Conservation (phyloP, 208 protist species). For the Crithidia bombi region DNA sequence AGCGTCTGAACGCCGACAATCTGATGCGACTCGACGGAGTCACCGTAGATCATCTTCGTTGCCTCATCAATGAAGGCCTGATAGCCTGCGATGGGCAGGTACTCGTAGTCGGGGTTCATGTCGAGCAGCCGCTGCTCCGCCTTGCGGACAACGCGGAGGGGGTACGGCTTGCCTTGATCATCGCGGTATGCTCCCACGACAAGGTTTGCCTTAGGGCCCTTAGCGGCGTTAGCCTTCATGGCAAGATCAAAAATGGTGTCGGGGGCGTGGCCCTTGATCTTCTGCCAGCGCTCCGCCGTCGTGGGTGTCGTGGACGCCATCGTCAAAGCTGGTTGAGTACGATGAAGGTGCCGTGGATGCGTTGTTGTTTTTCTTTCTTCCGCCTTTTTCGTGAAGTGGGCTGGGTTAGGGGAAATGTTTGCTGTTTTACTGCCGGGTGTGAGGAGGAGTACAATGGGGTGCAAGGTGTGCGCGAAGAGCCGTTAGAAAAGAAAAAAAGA, state of each 20-base stretch:
- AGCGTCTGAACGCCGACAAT: constrained; percentile 85
- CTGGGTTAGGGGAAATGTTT: too few relatives aligned
- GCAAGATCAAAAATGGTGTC: constrained; percentile 67
- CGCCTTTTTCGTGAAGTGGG: too few relatives aligned
- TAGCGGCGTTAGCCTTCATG: constrained; percentile 44
- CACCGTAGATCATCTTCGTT: constrained; percentile 15
- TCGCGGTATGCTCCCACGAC: constrained; percentile 98
- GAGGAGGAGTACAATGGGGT: too few relatives aligned
- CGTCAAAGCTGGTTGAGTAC: not conserved
- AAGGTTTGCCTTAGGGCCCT: constrained; percentile 95
- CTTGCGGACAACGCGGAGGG: constrained; percentile 92
- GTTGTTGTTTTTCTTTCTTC: constrained; percentile 18
- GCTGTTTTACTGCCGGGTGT: too few relatives aligned
- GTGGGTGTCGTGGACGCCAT: constrained; percentile 17
- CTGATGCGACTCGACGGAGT: constrained; percentile 32
- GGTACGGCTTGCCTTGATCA: constrained; percentile 93
- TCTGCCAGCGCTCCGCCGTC: constrained; percentile 28
- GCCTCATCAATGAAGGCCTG: constrained; percentile 73
- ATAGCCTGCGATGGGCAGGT: constrained; percentile 95
- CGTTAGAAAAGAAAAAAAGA: too few relatives aligned
- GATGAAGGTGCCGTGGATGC: too few relatives aligned
- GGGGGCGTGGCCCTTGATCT: constrained; percentile 34
- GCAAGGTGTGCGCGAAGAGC: too few relatives aligned
- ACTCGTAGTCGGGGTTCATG: constrained; percentile 95
- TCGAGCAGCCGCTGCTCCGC: constrained; percentile 77